Base-by-base conservation (phyloP, 1,284 basidiomycete genomes). In the Papiliotrema fonsecae region DNA sequence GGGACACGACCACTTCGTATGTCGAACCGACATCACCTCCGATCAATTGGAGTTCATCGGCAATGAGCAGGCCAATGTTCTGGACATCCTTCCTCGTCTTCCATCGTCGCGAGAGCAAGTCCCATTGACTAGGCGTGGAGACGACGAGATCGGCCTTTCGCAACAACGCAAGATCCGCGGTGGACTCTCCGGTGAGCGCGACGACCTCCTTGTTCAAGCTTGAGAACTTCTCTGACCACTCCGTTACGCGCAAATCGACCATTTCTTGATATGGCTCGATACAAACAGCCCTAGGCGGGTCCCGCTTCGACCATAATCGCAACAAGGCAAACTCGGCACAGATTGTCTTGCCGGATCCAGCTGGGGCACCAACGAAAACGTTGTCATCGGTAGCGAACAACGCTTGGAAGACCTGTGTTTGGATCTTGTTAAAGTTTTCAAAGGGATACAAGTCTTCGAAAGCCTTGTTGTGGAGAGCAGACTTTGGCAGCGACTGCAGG, bases 331-430 rank as follows among this genome's bases (percentile, higher is more conserved):
- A 93, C 73, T 99, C 96, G 0, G 92, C 93, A 61, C 91, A 97
- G 37, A 97, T 86, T 0, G 92, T 97, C 80, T 98, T 98, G 27
- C 96, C 94, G 51, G 88, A 91, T 10, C 96, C 94, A 0, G 92
- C 92, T 0, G 96, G 94, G 0, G 93, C 94, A 22, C 92, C 93
- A 50, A 98, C 84, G 65, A 98, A 90, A 35, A 94, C 86, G 62
- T 92, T 96, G 67, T 97, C 93, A 67, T 97, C 92, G 0, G 90
- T 87, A 0, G 89, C 93, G 73, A 94, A 98, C 0, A 98, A 77
- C 0, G 93, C 91, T 61, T 97, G 94, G 84, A 97, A 98, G 31
- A 96, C 91, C 75, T 98, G 96, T 0, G 92, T 98, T 71, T 98
- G 96, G 58, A 97, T 96, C 76, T 97, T 97, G 81, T 98, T 98